These are phyloP conservation scores for Globisporangium heterothallicum DNA, from an alignment of 352 stramenopile species.

Conservation along the genomic window DNA sequence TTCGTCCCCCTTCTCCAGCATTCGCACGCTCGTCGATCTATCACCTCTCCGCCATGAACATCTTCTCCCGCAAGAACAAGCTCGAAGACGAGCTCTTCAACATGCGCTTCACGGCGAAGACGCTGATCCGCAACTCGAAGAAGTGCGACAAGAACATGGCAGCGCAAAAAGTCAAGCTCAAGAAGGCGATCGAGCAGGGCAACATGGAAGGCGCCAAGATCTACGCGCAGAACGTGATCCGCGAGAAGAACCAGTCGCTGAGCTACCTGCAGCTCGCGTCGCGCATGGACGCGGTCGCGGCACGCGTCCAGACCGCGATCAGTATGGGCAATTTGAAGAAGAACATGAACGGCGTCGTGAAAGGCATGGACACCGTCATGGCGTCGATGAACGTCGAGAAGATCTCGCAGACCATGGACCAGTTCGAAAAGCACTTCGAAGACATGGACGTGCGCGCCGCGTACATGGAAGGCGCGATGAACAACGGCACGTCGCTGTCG, in stretches of 20 bases:
- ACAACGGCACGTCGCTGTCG: constrained; percentile 91
- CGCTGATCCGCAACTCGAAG: constrained; percentile 88
- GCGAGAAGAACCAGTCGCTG: constrained; percentile 86
- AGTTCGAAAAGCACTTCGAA: constrained; percentile 99
- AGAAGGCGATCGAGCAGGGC: constrained; percentile 94
- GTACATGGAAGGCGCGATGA: constrained; percentile 98
- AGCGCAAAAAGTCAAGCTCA: constrained; percentile 92
- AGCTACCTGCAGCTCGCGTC: constrained; percentile 95
- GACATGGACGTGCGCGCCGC: constrained; percentile 97
- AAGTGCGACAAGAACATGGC: constrained; percentile 99
- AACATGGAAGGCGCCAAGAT: constrained; percentile 98
- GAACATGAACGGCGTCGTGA: constrained; percentile 96
- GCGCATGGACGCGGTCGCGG: constrained; percentile 95
- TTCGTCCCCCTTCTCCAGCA: constrained; percentile 10
- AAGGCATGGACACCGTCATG: constrained; percentile 96
- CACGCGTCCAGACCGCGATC: constrained; percentile 95
- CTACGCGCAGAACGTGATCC: constrained; percentile 92
- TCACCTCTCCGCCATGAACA: constrained; percentile 49
- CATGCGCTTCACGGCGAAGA: constrained; percentile 89
- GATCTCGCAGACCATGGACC: constrained; percentile 96
- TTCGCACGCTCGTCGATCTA: neutral
- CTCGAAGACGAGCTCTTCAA: constrained; percentile 88
- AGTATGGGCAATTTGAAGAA: constrained; percentile 92
- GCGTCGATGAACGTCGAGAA: constrained; percentile 97
- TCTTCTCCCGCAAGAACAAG: constrained; percentile 82